phyloP scores from a whole-genome alignment of 306 rosid species.

The Vigna radiata region DNA sequence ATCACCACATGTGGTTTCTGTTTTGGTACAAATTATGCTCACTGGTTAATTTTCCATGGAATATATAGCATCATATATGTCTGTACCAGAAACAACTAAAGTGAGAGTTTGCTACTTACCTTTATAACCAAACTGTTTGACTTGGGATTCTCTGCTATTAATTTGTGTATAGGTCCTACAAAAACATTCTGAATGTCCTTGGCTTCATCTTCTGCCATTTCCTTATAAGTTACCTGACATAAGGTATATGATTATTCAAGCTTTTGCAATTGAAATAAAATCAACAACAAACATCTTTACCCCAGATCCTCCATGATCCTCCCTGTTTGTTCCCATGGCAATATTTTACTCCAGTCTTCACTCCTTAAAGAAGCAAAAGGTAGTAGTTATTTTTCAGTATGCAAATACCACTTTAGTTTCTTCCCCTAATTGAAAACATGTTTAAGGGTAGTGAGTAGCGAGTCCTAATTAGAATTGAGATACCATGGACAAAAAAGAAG shows the following conservation, averaged over 20 bases:
- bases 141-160: constrained; percentile 60
- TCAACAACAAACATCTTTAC: constrained; percentile 45
- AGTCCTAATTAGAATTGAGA: background rate
- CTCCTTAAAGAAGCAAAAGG: constrained; percentile 39
- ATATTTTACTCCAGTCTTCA: background rate
- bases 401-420: background rate
- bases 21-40: background rate
- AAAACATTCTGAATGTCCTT: constrained; percentile 57
- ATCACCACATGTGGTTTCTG: constrained; percentile 64
- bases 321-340: constrained; percentile 65
- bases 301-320: constrained; percentile 57
- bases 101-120: constrained; percentile 51
- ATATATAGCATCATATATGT: background rate
- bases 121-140: constrained; percentile 82
- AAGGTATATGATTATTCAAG: constrained; percentile 31
- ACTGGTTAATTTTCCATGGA: background rate
- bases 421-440: background rate
- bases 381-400: background rate
- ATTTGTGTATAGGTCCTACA: constrained; percentile 49
- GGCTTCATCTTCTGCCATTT: constrained; percentile 53
- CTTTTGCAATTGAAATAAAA: constrained; percentile 11
- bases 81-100: background rate
- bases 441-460: background rate
- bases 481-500: too few relatives aligned
- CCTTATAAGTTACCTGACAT: constrained; percentile 48